Base-by-base conservation (phyloP, 2,329 filamentous ascomycete species). In the Xylaria sp. region DNA sequence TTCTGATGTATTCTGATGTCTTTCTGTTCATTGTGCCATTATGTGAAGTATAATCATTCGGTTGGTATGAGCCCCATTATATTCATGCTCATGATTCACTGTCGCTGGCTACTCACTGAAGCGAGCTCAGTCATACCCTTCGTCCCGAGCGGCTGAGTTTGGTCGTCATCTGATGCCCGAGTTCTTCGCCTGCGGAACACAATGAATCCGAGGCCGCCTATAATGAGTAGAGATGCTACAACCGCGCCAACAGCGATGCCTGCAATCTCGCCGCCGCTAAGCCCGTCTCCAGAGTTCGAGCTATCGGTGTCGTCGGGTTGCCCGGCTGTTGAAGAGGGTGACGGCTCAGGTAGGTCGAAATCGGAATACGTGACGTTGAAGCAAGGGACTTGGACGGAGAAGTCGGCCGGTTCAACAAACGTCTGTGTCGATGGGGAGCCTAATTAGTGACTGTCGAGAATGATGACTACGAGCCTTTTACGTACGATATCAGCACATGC, bases 401-500 rank as follows among this genome's bases (percentile, higher is more conserved):
- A 79, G 52, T 77, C 72, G 34, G 73, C 62, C 6, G 72, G 54
- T 50, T 79, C 74, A 41, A 81, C 79, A 58, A 80, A 78, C 13
- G 76, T 79, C 79, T 80, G 54, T 20, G n/a, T n/a, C 10, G n/a
- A n/a, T 9, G 23, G 39, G 41, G 18, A 68, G 3, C n/a, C 28
- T 44, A 4, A 50, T 58, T 12, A 52, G 34, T 28, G 3, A 58
- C 7, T 5, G 28, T 12, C 25, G 12, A 55, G 23, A 3, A 1
- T 1, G 13, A 50, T 15, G 1, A 28, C 1, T 48, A 10, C 34
- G 41, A 15, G 12, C 7, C 8, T 46, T 3, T 34, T n/a, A 65
- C 79, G 74, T 76, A 81, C 78, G 54, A 82, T 75, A 68, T 82
- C 80, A 46, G 80, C 80, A 59, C 80, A 82, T 20, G 79, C 78